Base-by-base conservation (phyloP, 2,329 filamentous ascomycete species). In the Alternaria sp. region DNA sequence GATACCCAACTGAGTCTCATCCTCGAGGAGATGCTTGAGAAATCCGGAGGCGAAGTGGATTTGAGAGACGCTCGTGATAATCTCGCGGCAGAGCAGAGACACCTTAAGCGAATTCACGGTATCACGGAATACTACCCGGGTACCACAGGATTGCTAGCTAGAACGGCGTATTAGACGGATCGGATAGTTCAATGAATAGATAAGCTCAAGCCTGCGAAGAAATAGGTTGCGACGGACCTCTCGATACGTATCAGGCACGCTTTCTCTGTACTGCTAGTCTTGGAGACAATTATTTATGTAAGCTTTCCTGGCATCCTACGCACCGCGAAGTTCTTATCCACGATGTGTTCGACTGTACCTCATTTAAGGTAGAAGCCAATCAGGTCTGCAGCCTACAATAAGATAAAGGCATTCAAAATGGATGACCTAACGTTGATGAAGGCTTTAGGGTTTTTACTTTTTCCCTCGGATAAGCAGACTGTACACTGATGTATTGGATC, bases 281-380 rank as follows among this genome's bases (percentile, higher is more conserved):
- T n/a, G 30, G 7, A 36, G 30, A 36, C 7, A 5, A 36, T 13
- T 5, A 0, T 40, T 5, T 15, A n/a, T 40, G 36, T 40, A 40
- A 40, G 4, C 15, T 40, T 17, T 10, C 5, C 4, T 40, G 5
- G 36, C 36, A 2, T 40, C 36, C 17, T 36, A 9, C 4, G n/a
- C 2, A 40, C n/a, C 2, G 5, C 1, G 5, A 3, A 2, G 3
- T 5, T 5, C 32, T 40, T 2, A 40, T 5, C 9, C 15, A 40
- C 15, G 3, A 5, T 17, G 36, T 5, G 36, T 2, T 40, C 17
- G n/a, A n/a, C n/a, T n/a, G n/a, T n/a, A n/a, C n/a, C n/a, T n/a
- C n/a, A n/a, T n/a, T n/a, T n/a, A n/a, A n/a, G n/a, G n/a, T n/a
- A n/a, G n/a, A n/a, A n/a, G n/a, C n/a, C n/a, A n/a, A n/a, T n/a